phyloP scores from a whole-genome alignment of 108 stramenopile genomes.

The Asterionellopsis glacialis region DNA sequence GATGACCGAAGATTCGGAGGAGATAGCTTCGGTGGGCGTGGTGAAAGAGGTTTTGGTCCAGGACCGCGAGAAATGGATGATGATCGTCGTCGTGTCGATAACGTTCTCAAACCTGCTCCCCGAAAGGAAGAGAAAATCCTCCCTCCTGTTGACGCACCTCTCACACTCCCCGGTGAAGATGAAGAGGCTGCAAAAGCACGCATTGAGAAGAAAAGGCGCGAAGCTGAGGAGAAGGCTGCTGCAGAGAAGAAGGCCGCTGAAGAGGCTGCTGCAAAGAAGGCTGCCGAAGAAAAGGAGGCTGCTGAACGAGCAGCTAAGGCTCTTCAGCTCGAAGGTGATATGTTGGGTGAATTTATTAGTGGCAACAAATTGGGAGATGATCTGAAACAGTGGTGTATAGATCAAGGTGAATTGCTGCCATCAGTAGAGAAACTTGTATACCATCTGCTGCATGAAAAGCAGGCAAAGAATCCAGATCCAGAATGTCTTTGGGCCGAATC shows the following conservation, averaged over 20 bases:
- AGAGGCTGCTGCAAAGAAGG: slow-evolving; percentile 22
- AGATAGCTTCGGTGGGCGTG: slow-evolving; percentile 3
- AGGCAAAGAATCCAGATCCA: slow-evolving; percentile 63
- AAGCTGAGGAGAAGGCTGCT: slow-evolving; percentile 32
- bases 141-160: slow-evolving; percentile 33
- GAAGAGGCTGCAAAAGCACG: slow-evolving; percentile 39
- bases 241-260: slow-evolving; percentile 32
- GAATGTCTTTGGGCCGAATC: slow-evolving; percentile 75
- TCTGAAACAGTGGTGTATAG: slow-evolving; percentile 57
- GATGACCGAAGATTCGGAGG: slow-evolving; percentile 1
- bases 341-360: slow-evolving; percentile 57
- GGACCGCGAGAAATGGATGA: background rate
- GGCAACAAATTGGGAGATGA: slow-evolving; percentile 70
- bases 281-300: slow-evolving; percentile 29
- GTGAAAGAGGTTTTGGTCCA: background rate
- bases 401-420: slow-evolving; percentile 39
- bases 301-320: slow-evolving; percentile 27
- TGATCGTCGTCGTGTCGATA: slow-evolving; percentile 16
- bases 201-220: slow-evolving; percentile 34
- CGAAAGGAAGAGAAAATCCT: slow-evolving; percentile 37
- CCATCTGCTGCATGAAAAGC: slow-evolving; percentile 50
- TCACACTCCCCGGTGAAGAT: slow-evolving; percentile 31
- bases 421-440: slow-evolving; percentile 63
- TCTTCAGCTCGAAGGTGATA: slow-evolving; percentile 20
- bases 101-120: slow-evolving; percentile 30